Conservation (phyloP, 2,329 filamentous ascomycete species). For the Colletotrichum chlorophyti region DNA sequence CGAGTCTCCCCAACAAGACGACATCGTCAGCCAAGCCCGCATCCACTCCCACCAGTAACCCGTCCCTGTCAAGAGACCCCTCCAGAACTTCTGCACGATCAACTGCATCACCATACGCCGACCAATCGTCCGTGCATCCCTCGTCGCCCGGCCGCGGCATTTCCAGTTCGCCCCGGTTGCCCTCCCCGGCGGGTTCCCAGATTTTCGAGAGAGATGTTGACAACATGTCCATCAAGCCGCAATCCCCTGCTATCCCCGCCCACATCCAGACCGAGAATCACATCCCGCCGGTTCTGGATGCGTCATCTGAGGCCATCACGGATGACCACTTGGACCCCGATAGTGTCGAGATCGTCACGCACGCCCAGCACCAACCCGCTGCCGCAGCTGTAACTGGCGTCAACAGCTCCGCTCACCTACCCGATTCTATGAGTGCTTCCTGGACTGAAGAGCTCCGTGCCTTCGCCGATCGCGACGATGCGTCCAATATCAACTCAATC, state of each 20-base stretch:
- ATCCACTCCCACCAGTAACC: conserved; percentile 38
- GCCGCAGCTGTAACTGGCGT: conserved; percentile 68
- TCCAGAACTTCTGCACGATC: conserved; percentile 45
- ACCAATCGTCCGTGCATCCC: conserved; percentile 55
- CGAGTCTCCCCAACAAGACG: conserved; percentile 40
- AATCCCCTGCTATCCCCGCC: conserved; percentile 85
- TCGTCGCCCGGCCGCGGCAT: conserved; percentile 72
- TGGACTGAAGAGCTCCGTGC: conserved; percentile 66
- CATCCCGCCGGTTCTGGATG: conserved; percentile 90
- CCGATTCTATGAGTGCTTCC: conserved; percentile 51
- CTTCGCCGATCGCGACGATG: conserved; percentile 64
- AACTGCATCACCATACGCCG: conserved; percentile 49
- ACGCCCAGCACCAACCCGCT: conserved; percentile 82
- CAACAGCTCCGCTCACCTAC: conserved; percentile 41
- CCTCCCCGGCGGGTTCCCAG: conserved; percentile 78
- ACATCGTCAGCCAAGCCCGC: conserved; percentile 21
- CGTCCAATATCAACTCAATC: conserved; percentile 78
- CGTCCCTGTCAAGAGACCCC: conserved; percentile 35
- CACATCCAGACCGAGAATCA: conserved; percentile 95
- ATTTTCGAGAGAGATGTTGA: conserved; percentile 98
- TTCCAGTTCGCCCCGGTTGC: conserved; percentile 75
- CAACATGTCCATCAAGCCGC: conserved; percentile 74
- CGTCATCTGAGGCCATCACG: conserved; percentile 90
- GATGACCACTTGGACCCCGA: conserved; percentile 85
- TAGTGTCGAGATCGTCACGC: conserved; percentile 90